Percentiles rank a stretch among this genome's conserved stretches.
Evolutionary conservation across 768 basidiomycete genomes (phyloP).

Genomic region (Melanogaster broomeanus): DNA sequence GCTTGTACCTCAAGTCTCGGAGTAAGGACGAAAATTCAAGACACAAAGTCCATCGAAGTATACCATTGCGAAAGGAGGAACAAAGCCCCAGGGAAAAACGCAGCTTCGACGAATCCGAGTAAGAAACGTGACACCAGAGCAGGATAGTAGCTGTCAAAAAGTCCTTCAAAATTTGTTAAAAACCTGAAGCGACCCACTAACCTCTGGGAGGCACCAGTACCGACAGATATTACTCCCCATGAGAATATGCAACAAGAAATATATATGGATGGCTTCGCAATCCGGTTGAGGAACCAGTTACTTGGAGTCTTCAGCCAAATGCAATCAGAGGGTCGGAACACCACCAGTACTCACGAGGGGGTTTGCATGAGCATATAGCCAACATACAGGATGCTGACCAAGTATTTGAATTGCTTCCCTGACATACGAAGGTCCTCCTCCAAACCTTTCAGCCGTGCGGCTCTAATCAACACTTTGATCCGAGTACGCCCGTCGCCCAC

Average conservation of each 20-base stretch:
- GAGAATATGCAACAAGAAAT: constrained; percentile 63
- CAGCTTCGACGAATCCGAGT: constrained; percentile 71
- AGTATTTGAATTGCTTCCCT: constrained; percentile 25
- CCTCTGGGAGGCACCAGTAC: constrained; percentile 48
- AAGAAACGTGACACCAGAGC: constrained; percentile 73
- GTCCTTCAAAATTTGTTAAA: constrained; percentile 5
- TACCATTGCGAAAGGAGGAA: constrained; percentile 70
- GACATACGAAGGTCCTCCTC: constrained; percentile 22
- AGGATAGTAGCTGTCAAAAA: constrained; percentile 49
- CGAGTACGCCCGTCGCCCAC: no score
- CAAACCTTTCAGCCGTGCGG: constrained; percentile 26
- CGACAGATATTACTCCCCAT: constrained; percentile 66
- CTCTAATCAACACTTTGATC: no score
- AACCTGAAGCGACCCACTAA: neutral
- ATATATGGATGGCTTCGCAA: constrained; percentile 67
- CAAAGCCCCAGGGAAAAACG: constrained; percentile 67
- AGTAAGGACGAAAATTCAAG: neutral
- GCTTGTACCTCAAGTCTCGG: constrained; percentile 46
- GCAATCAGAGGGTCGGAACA: neutral
- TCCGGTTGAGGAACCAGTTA: constrained; percentile 66
- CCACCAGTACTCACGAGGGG: no score
- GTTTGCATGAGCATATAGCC: constrained; percentile 31
- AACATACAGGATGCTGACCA: constrained; percentile 24
- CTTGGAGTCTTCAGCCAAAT: constrained; percentile 33
- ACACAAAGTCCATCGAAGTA: neutral